Conservation (phyloP, 1,284 basidiomycete genomes). For the Omphalotus olearius region DNA sequence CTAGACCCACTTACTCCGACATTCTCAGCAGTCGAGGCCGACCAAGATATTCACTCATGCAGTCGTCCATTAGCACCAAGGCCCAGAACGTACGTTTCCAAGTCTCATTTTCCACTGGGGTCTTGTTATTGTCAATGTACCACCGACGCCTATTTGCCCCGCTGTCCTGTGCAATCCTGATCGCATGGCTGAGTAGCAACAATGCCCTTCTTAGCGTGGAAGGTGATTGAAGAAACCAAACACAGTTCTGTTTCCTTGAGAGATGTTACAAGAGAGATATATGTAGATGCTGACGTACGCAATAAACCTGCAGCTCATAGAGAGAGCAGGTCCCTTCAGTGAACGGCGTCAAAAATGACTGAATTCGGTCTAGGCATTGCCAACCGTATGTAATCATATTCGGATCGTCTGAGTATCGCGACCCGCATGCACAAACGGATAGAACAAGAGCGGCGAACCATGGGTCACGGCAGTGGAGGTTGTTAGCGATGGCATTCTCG, state of each 20-base stretch:
- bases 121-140: neutral
- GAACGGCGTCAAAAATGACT: neutral
- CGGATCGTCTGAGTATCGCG: conserved; percentile 1
- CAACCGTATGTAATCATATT: neutral
- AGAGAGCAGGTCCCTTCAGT: neutral
- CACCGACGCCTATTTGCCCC: conserved; percentile 2
- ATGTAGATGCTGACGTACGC: neutral
- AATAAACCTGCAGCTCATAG: conserved; percentile 6
- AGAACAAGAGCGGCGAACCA: conserved; percentile 3
- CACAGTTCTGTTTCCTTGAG: no score
- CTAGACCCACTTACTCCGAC: neutral
- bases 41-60: neutral
- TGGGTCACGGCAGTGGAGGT: neutral
- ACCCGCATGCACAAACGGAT: conserved; percentile 3
- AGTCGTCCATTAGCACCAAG: neutral
- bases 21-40: neutral
- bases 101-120: neutral
- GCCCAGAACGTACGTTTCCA: conserved; percentile 5
- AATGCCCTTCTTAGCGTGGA: no score
- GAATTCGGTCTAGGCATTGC: conserved; percentile 1
- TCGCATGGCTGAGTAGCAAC: neutral
- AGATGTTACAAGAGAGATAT: neutral
- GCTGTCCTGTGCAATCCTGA: conserved; percentile 3
- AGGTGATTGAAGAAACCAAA: no score
- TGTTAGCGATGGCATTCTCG: neutral